Base-by-base conservation (phyloP, 257 asterid genomes). In the Scutellaria galericulata region DNA sequence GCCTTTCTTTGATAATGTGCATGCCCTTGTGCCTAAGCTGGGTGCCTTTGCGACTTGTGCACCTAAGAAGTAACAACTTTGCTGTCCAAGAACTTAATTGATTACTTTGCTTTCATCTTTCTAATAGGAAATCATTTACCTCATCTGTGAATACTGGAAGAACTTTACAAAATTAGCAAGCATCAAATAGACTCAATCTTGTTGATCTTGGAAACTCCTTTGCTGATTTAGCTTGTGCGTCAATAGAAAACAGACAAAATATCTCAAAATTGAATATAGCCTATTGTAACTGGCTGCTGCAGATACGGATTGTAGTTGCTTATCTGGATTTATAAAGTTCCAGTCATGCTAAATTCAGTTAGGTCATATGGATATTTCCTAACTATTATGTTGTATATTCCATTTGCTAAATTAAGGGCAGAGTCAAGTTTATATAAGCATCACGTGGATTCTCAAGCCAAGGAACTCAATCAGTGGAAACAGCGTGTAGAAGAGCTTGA, bases 401-500 rank as follows among this genome's bases (percentile, higher is more conserved):
- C 46, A 48, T 70, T 50, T 83, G 27, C 84, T 78, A 42, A 83
- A 77, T 87, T 83, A 82, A 94, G 99, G 96, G 87, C 89, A 82
- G 99, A 91, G 91, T 85, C 96, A 41, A 80, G 75, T 88, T 74
- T 77, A 67, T 79, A 88, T 72, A 91, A 86, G 90, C 89, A 88
- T 83, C 88, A 72, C 48, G 90, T 86, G 71, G 96, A 87, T 75
- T 75, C 90, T 80, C 97, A 89, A 77, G 83, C 83, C 55, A 87
- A 85, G 90, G 99, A 94, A 79, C 94, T 94, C 74, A 81, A 47
- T 77, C 96, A 83, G 18, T 91, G 89, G 88, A 91, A 82, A 80
- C 89, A 78, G 58, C 93, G 74, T 45, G 95, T 83, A 22, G 93
- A 91, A 78, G 99, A 94, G 76, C 95, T 91, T 58, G 93, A 91